Percentiles rank a stretch among this genome's conserved stretches.
Conservation (phyloP, 164 flowering plant species). For the Macadamia tetraphylla region DNA sequence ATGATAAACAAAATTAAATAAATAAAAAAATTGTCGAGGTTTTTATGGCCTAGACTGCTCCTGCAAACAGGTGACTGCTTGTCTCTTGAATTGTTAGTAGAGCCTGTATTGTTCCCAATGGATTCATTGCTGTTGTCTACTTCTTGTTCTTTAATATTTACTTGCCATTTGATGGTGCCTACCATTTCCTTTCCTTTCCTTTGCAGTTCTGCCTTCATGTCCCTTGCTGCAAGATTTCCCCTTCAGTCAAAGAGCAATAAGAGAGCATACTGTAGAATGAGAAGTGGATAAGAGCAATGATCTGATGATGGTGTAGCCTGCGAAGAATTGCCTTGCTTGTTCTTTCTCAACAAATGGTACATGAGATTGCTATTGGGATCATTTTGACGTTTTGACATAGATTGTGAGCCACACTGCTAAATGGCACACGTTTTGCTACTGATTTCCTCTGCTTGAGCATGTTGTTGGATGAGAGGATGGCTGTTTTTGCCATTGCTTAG, state of each 20-base stretch:
- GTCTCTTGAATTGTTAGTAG: conserved; percentile 10
- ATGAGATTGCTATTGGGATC: conserved; percentile 14
- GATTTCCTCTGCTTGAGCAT: not conserved
- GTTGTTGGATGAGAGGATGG: conserved; percentile 3
- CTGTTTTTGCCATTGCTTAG: not conserved
- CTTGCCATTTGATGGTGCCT: conserved; percentile 15
- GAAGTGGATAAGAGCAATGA: not conserved
- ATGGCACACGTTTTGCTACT: not conserved
- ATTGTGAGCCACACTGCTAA: conserved; percentile 5
- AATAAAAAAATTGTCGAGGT: too few relatives aligned
- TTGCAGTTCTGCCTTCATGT: conserved; percentile 14
- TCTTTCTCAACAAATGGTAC: conserved; percentile 13
- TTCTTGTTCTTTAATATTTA: conserved; percentile 15
- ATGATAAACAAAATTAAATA: too few relatives aligned
- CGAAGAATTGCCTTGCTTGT: conserved; percentile 11
- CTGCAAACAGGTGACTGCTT: not conserved
- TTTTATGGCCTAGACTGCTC: not conserved
- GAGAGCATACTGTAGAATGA: too few relatives aligned
- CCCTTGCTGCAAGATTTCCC: not conserved
- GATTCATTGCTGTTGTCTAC: conserved; percentile 16
- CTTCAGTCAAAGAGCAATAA: too few relatives aligned
- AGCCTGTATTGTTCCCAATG: conserved; percentile 12
- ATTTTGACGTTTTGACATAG: not conserved
- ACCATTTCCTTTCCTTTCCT: conserved; percentile 4
- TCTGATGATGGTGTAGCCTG: conserved; percentile 14